A percentile compares a stretch with the other conserved stretches of the same genome.
Evolutionary conservation across 176 grass and related monocot species (phyloP).

Genomic region (Hyparrhenia diplandra): DNA sequence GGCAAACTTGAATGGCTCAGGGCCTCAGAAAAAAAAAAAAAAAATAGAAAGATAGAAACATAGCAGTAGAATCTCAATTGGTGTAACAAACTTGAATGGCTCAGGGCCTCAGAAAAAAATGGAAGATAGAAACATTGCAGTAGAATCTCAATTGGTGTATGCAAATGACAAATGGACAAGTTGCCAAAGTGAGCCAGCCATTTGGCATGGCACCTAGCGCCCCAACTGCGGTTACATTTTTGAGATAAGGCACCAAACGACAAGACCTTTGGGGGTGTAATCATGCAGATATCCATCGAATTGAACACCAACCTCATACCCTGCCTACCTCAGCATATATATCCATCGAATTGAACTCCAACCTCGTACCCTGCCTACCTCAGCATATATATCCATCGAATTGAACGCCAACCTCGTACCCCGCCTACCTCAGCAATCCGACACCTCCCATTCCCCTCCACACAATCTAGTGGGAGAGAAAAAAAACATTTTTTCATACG

Average conservation of each 20-base stretch:
- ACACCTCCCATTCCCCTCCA: not conserved
- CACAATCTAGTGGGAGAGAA: not conserved
- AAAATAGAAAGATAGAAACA: too few relatives aligned
- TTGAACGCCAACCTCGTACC: not conserved
- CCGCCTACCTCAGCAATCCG: not conserved
- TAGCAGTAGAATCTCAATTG: too few relatives aligned
- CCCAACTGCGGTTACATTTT: not conserved
- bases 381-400: too few relatives aligned
- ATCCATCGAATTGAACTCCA: too few relatives aligned
- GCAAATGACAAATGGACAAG: not conserved
- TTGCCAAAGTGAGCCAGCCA: not conserved
- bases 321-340: not conserved
- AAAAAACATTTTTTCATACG: not conserved
- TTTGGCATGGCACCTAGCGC: not conserved
- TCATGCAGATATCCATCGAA: not conserved
- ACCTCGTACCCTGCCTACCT: too few relatives aligned
- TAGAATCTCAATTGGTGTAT: not conserved
- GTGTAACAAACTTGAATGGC: too few relatives aligned
- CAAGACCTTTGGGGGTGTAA: conserved; percentile 19
- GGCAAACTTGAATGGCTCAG: not conserved
- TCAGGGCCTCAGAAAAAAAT: too few relatives aligned
- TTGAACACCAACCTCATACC: not conserved
- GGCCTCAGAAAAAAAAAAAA: not conserved
- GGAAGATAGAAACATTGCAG: not conserved
- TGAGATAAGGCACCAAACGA: not conserved